Evolutionary conservation across 139 green algal genomes (phyloP).

Genomic region (Coccomyxa sp.): DNA sequence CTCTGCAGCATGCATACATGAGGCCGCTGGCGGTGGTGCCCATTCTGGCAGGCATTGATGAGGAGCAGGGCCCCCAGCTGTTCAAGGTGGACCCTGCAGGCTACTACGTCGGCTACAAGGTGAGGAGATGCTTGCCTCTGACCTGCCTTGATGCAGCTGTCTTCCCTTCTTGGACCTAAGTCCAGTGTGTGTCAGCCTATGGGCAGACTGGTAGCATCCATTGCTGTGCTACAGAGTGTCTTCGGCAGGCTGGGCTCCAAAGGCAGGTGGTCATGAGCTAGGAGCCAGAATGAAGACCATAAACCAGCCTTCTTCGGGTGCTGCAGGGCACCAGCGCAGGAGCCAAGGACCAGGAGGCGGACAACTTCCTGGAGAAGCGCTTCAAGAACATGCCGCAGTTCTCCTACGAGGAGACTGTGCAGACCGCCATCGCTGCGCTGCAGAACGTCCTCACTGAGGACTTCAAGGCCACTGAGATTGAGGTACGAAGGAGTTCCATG

Average conservation of each 20-base stretch:
- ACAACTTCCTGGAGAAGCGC: slow-evolving; percentile 96
- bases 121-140: slow-evolving; percentile 4
- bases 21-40: slow-evolving; percentile 80
- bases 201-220: not conserved
- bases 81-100: slow-evolving; percentile 98
- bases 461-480: slow-evolving; percentile 92
- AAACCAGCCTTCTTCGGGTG: not conserved
- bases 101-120: slow-evolving; percentile 98
- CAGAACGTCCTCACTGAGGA: slow-evolving; percentile 94
- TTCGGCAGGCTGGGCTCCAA: no score
- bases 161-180: not conserved
- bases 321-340: slow-evolving; percentile 77
- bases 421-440: slow-evolving; percentile 80
- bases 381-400: slow-evolving; percentile 60
- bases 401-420: slow-evolving; percentile 66
- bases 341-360: slow-evolving; percentile 94
- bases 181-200: not conserved
- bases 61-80: slow-evolving; percentile 91
- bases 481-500: no score
- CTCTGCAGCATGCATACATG: slow-evolving; percentile 85
- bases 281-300: no score
- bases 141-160: not conserved
- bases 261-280: no score
- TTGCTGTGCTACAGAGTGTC: no score
- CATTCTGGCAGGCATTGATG: slow-evolving; percentile 92